Evolutionary conservation across 306 rosid genomes (phyloP), one percentile per base, ranked within the genome.

Genomic region (Coriaria nepalensis): DNA sequence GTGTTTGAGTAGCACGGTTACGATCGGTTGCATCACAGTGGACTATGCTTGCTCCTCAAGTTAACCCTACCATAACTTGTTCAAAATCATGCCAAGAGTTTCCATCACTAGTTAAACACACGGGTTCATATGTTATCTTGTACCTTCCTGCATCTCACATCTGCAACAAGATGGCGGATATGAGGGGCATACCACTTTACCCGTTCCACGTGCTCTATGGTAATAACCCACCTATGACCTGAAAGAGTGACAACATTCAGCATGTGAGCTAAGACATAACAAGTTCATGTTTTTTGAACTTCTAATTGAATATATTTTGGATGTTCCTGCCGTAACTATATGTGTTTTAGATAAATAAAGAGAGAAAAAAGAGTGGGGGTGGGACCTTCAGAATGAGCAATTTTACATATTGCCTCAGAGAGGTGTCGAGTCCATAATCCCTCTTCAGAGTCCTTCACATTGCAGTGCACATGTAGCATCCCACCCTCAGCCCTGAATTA

Each of bases 171-270:
- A 45, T 90, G 98, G 36, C 95, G 95, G 56, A 90, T 69, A 68
- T 72, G 95, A 6, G 98, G 94, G 47, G 92, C 95, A 39, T 85
- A 90, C 98, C 87, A 90, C 66, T 90, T 90, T 52, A 90, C 98
- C 71, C 87, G 79, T 70, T 81, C 95, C 43, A 79, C 69, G 37
- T 90, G 87, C 58, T 77, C 87, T 40, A 90, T 8, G 2, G 70
- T 66, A 61, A 90, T 76, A 42, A 77, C 85, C 95, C 98, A 90
- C 51, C 72, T 57, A 57, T 67, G 70, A 47, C 94, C 98, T 84
- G 81, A 43, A 52, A 54, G 50, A 37, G 47, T 53, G 9, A 48
- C n/a, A n/a, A n/a, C n/a, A n/a, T n/a, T n/a, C n/a, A 7, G 13
- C 38, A 35, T 9, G 36, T 4, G 29, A 43, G 40, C 36, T 63